These are phyloP conservation scores for Collybia nuda DNA, from an alignment of 768 basidiomycete genomes.

Conservation along the genomic window DNA sequence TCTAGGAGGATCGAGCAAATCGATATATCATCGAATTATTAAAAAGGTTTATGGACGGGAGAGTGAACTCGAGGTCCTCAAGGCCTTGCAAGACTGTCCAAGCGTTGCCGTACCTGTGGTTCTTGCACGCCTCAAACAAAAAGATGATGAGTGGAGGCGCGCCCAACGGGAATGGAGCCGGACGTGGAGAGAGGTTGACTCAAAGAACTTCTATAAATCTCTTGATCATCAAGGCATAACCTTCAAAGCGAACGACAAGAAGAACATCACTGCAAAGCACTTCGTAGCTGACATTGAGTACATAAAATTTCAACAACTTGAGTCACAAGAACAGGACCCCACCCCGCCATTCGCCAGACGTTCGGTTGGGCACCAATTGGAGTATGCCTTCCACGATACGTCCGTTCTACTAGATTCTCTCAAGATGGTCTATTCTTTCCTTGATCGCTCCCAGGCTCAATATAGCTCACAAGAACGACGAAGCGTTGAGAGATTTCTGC, in stretches of 20 bases:
- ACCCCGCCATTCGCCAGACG: conserved; percentile 41
- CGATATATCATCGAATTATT: conserved; percentile 89
- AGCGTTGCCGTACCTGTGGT: conserved; percentile 91
- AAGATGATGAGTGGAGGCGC: conserved; percentile 96
- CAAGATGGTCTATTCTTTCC: conserved; percentile 87
- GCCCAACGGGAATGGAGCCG: conserved; percentile 94
- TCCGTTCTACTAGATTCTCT: conserved; percentile 84
- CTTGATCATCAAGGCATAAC: conserved; percentile 94
- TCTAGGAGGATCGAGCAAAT: conserved; percentile 85
- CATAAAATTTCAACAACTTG: conserved; percentile 59
- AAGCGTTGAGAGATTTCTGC: conserved; percentile 81
- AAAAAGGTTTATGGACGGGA: conserved; percentile 93
- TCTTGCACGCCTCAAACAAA: conserved; percentile 82
- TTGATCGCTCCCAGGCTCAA: conserved; percentile 81
- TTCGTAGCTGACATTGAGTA: conserved; percentile 81
- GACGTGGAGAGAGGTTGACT: conserved; percentile 96
- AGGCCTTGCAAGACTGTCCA: conserved; percentile 90
- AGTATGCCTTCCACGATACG: conserved; percentile 75
- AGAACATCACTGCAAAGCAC: conserved; percentile 79
- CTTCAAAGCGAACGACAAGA: conserved; percentile 97
- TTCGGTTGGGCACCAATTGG: conserved; percentile 68
- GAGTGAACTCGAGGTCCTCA: conserved; percentile 70
- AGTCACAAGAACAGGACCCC: conserved; percentile 31
- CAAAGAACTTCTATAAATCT: conserved; percentile 97
- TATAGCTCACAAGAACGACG: conserved; percentile 80